Conservation (phyloP, 768 basidiomycete genomes). For the Phaeotremella skinneri region DNA sequence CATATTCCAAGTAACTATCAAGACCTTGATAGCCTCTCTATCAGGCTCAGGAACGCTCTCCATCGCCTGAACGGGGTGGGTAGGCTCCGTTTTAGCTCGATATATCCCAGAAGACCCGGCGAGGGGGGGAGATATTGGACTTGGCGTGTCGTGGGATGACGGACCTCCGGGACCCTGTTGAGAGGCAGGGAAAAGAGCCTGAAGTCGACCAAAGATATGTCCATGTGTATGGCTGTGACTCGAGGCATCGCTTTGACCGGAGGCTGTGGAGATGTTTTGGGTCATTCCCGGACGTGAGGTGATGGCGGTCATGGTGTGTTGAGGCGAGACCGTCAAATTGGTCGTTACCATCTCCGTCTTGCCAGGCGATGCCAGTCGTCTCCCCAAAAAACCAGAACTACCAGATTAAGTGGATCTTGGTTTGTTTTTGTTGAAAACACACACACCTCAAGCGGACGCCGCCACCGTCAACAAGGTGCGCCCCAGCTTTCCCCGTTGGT, state of each 20-base stretch:
- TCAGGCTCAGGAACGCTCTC: slow-evolving; percentile 16
- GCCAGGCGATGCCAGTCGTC: no score
- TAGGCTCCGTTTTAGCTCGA: slow-evolving; percentile 10
- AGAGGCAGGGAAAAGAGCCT: slow-evolving; percentile 19
- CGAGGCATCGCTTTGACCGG: background rate
- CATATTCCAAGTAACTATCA: slow-evolving; percentile 51
- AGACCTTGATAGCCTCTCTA: slow-evolving; percentile 46
- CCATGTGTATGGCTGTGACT: slow-evolving; percentile 9
- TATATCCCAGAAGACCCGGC: background rate
- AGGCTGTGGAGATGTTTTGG: background rate
- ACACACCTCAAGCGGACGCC: no score
- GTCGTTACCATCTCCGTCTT: no score
- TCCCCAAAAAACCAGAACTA: no score
- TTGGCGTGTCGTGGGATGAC: background rate
- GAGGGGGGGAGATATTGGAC: background rate
- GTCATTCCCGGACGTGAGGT: background rate
- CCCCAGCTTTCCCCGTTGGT: background rate
- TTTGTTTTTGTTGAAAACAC: no score
- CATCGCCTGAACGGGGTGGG: background rate
- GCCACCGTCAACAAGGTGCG: background rate
- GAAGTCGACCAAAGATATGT: slow-evolving; percentile 9
- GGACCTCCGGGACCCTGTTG: background rate
- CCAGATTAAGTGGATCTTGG: no score
- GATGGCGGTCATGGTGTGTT: background rate
- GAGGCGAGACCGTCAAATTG: background rate